A percentile compares a stretch with the other conserved stretches of the same genome.
Evolutionary conservation across 129 eudicot genomes (phyloP).

Genomic region (Escallonia herrerae): DNA sequence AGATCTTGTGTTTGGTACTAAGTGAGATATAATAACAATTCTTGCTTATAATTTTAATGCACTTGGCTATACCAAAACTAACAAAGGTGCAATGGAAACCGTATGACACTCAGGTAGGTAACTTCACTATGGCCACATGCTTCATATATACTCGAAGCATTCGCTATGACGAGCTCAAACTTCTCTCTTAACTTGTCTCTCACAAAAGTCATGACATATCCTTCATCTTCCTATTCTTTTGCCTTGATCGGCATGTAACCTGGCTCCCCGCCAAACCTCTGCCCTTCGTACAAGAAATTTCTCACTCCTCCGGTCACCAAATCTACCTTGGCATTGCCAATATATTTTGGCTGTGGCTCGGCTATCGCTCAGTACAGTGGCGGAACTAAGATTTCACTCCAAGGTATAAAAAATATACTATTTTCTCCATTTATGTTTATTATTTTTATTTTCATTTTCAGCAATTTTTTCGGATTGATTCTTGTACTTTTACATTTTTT

Average conservation of each 20-base stretch:
- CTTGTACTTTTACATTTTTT: no score
- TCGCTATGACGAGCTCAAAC: slow-evolving; percentile 50
- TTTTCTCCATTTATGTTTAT: no score
- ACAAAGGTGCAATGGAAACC: slow-evolving; percentile 90
- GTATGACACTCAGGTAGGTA: slow-evolving; percentile 67
- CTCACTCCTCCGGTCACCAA: slow-evolving; percentile 36
- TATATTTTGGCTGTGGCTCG: slow-evolving; percentile 76
- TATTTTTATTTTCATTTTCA: no score
- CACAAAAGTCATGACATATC: slow-evolving; percentile 52
- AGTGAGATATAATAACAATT: no score
- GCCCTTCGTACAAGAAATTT: slow-evolving; percentile 34
- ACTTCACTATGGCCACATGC: slow-evolving; percentile 32
- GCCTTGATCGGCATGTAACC: slow-evolving; percentile 31
- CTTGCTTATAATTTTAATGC: no score
- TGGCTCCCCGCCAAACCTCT: slow-evolving; percentile 64
- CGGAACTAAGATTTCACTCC: no score
- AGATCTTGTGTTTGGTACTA: no score
- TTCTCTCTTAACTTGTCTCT: slow-evolving; percentile 44
- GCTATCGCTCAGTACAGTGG: slow-evolving; percentile 68
- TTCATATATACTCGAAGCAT: slow-evolving; percentile 54
- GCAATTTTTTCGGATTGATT: no score
- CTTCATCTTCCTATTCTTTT: slow-evolving; percentile 52
- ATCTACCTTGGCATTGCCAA: slow-evolving; percentile 73
- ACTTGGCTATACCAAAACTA: no score
- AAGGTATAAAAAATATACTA: no score